phyloP scores from a whole-genome alignment of 495 filamentous ascomycete genomes.

The Barbatosphaeria neglecta region DNA sequence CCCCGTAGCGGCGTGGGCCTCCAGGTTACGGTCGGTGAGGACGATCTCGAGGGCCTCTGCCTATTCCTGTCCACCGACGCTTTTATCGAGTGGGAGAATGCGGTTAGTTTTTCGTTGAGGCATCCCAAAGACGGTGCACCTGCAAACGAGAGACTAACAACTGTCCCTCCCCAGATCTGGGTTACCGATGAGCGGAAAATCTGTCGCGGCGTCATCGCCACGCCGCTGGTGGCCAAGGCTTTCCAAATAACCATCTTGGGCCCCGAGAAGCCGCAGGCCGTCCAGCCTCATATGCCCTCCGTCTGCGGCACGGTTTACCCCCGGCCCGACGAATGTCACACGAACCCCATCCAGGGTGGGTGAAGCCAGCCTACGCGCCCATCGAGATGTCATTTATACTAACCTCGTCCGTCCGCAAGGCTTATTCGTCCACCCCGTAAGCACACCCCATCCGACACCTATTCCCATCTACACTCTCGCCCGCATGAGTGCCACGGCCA shows the following conservation, averaged over 20 bases:
- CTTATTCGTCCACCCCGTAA: conserved; percentile 30
- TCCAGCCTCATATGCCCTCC: conserved; percentile 14
- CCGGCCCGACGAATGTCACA: conserved; percentile 1
- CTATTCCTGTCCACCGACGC: conserved; percentile 29
- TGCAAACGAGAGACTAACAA: neutral
- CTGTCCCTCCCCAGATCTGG: conserved; percentile 20
- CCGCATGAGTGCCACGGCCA: conserved; percentile 32
- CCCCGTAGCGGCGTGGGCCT: too few species aligned
- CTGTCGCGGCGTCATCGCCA: conserved; percentile 31
- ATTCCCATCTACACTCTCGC: conserved; percentile 29
- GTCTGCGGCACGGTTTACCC: conserved; percentile 29
- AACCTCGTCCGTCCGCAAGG: conserved; percentile 11
- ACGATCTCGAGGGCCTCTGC: conserved; percentile 26
- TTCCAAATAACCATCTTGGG: conserved; percentile 24
- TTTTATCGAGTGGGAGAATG: conserved; percentile 36
- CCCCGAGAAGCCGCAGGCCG: neutral
- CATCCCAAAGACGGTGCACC: too few species aligned
- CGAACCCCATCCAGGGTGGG: conserved; percentile 34
- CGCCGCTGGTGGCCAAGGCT: conserved; percentile 20
- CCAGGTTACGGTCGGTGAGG: conserved; percentile 12
- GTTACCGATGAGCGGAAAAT: conserved; percentile 8
- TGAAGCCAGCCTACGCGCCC: too few species aligned
- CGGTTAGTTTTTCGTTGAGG: conserved; percentile 10
- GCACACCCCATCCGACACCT: conserved; percentile 10
- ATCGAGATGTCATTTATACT: neutral